Evolutionary conservation across 208 protist species (phyloP).

Genomic region (Trypanosoma lewisi): DNA sequence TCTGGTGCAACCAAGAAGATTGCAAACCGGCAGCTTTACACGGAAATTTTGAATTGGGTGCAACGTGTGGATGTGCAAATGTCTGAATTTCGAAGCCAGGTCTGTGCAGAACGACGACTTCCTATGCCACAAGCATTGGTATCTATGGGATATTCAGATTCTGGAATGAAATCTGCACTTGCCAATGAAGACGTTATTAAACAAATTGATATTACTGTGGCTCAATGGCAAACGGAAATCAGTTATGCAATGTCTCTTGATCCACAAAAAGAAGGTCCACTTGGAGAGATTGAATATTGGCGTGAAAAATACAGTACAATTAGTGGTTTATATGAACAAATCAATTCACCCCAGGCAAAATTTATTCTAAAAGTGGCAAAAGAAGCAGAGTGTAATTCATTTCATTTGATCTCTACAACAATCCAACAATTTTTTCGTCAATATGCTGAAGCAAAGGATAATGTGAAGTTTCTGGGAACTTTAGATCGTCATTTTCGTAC

Average conservation of each 20-base stretch:
- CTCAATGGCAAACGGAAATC: conserved; percentile 91
- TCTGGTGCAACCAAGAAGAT: conserved; percentile 19
- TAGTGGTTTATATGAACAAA: conserved; percentile 95
- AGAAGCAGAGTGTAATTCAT: conserved; percentile 86
- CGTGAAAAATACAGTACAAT: conserved; percentile 94
- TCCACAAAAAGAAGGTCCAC: conserved; percentile 90
- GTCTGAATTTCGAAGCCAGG: conserved; percentile 83
- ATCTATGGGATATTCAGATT: conserved; percentile 71
- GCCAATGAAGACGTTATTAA: conserved; percentile 85
- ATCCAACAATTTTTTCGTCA: conserved; percentile 93
- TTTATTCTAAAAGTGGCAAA: conserved; percentile 92
- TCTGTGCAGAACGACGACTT: conserved; percentile 86
- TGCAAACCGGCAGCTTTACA: conserved; percentile 74
- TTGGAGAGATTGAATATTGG: conserved; percentile 98
- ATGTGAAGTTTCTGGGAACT: conserved; percentile 98
- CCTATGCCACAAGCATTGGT: conserved; percentile 79
- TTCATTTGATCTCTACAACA: conserved; percentile 87
- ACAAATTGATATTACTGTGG: conserved; percentile 85
- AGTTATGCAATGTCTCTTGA: conserved; percentile 90
- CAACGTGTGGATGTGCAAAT: conserved; percentile 87
- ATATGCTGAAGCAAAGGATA: conserved; percentile 98
- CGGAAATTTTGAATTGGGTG: conserved; percentile 85
- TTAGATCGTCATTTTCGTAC: conserved; percentile 99
- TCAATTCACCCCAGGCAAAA: conserved; percentile 93
- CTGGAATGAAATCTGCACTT: conserved; percentile 69